Evolutionary conservation across 1,139 yeast genomes (phyloP).

Genomic region (Geotrichum cucujoidarum): DNA sequence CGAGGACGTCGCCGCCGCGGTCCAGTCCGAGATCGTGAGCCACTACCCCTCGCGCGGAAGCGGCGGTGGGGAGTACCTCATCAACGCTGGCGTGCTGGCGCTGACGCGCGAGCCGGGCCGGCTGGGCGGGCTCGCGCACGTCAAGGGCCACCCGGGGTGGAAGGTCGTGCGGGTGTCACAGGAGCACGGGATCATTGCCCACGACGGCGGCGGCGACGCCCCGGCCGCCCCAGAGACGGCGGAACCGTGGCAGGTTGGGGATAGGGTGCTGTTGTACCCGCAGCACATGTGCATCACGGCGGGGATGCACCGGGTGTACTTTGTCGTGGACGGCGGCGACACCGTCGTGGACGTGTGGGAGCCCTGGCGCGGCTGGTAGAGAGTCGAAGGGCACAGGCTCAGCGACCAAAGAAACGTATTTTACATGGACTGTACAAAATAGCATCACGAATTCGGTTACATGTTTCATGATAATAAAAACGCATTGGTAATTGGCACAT

Average conservation of each 20-base stretch:
- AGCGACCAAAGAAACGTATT: neutral
- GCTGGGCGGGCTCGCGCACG: conserved; percentile 43
- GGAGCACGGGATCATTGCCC: conserved; percentile 51
- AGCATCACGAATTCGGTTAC: no score
- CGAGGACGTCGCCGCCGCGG: conserved; percentile 50
- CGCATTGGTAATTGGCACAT: no score
- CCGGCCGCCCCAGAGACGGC: conserved; percentile 40
- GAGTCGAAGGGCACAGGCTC: neutral
- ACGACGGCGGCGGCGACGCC: conserved; percentile 43
- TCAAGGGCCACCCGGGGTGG: conserved; percentile 47
- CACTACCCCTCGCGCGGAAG: conserved; percentile 41
- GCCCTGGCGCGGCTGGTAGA: conserved; percentile 59
- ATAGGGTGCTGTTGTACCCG: conserved; percentile 54
- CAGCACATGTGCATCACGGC: conserved; percentile 77
- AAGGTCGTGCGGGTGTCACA: conserved; percentile 49
- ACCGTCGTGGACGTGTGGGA: conserved; percentile 63
- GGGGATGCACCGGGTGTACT: conserved; percentile 57
- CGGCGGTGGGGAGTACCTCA: conserved; percentile 49
- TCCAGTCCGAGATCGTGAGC: conserved; percentile 61
- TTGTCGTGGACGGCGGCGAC: conserved; percentile 47
- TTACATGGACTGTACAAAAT: neutral
- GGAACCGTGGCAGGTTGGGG: conserved; percentile 46
- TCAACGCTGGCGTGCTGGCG: conserved; percentile 71
- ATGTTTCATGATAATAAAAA: no score
- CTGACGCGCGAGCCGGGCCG: conserved; percentile 59